phyloP scores from a whole-genome alignment of 495 filamentous ascomycete genomes.

The Daldinia decipiens region DNA sequence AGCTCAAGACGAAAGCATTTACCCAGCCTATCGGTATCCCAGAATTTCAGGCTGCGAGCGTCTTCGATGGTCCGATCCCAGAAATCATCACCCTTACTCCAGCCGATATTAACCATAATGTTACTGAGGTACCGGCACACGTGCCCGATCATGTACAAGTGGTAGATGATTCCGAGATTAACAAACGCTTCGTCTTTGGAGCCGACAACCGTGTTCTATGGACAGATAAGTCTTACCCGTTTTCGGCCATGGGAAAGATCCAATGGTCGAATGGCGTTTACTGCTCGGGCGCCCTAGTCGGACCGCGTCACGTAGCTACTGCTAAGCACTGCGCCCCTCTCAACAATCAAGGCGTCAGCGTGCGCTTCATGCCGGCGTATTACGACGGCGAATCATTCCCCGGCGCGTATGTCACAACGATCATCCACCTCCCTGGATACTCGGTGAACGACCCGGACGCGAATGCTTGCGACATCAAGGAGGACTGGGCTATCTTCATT shows the following conservation, averaged over 20 bases:
- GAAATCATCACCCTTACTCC: neutral
- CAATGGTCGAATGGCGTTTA: constrained; percentile 8
- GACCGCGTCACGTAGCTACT: constrained; percentile 22
- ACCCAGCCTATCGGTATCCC: neutral
- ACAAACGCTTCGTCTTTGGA: constrained; percentile 7
- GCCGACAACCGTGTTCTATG: constrained; percentile 22
- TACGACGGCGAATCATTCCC: constrained; percentile 22
- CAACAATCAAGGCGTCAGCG: constrained; percentile 13
- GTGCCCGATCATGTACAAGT: neutral
- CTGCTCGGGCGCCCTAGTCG: constrained; percentile 27
- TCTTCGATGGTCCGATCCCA: neutral
- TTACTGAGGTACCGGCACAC: neutral
- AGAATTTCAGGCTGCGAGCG: neutral
- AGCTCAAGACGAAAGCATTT: neutral
- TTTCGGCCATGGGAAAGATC: constrained; percentile 16
- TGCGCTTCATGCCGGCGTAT: constrained; percentile 23
- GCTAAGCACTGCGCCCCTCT: constrained; percentile 27
- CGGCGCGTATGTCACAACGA: constrained; percentile 16
- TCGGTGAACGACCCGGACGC: constrained; percentile 19
- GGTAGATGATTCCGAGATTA: neutral
- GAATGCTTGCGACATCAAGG: constrained; percentile 29
- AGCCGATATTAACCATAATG: neutral
- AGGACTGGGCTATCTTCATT: constrained; percentile 34
- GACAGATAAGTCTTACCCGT: constrained; percentile 16
- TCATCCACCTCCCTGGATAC: constrained; percentile 15